phyloP scores from a whole-genome alignment of 495 filamentous ascomycete genomes.

The Aspergillus bridgeri region DNA sequence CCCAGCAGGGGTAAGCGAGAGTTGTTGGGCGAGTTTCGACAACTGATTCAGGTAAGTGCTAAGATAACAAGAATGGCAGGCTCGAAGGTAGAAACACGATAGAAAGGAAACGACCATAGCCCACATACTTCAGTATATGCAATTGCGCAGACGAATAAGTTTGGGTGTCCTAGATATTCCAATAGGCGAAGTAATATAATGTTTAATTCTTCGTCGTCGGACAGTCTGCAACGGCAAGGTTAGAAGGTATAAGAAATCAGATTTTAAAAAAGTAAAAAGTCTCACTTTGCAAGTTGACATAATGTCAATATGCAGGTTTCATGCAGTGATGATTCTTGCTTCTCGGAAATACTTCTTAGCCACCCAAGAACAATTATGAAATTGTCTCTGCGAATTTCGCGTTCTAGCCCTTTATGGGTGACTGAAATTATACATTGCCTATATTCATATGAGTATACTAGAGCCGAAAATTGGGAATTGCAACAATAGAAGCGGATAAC shows the following conservation, averaged over 20 bases:
- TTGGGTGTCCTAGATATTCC: conserved; percentile 81
- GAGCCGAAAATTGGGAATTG: neutral
- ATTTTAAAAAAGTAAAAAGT: conserved; percentile 10
- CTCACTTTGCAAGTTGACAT: conserved; percentile 70
- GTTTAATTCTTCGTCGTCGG: conserved; percentile 74
- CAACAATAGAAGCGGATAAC: conserved; percentile 1
- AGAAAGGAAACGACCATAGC: no score
- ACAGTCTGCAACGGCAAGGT: conserved; percentile 40
- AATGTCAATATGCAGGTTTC: conserved; percentile 85
- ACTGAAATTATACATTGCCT: conserved; percentile 67
- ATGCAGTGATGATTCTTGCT: conserved; percentile 58
- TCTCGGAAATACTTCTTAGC: conserved; percentile 66
- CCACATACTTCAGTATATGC: conserved; percentile 73
- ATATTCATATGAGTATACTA: conserved; percentile 26
- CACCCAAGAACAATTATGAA: conserved; percentile 62
- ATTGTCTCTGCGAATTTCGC: conserved; percentile 57
- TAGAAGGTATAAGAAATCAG: neutral
- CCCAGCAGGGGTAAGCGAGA: conserved; percentile 54
- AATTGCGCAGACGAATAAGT: conserved; percentile 70
- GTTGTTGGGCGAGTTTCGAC: conserved; percentile 60
- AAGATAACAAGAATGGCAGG: neutral
- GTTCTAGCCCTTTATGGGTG: conserved; percentile 47
- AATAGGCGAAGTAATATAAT: conserved; percentile 78
- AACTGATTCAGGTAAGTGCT: conserved; percentile 34
- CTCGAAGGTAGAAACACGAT: no score